Evolutionary conservation across 306 rosid species (phyloP).

Genomic region (Quercus rubra): DNA sequence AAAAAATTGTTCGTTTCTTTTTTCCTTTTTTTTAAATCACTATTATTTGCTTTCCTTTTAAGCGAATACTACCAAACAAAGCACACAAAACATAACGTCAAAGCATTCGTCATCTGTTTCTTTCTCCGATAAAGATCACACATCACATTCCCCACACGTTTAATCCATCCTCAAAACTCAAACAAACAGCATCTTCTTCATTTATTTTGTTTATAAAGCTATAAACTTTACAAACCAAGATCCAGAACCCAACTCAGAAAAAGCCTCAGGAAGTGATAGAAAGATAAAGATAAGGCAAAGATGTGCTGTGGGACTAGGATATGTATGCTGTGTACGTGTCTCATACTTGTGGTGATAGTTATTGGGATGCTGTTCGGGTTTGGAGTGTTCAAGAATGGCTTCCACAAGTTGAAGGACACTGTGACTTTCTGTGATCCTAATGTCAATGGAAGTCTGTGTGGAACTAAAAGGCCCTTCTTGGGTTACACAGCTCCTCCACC

Average conservation of each 20-base stretch:
- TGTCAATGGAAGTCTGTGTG: constrained; percentile 30
- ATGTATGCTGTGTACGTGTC: constrained; percentile 72
- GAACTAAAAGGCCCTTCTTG: constrained; percentile 40
- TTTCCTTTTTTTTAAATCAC: too few relatives aligned
- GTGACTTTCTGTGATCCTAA: constrained; percentile 40
- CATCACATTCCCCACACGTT: not conserved
- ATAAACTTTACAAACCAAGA: not conserved
- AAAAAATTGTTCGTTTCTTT: too few relatives aligned
- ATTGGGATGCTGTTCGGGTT: constrained; percentile 68
- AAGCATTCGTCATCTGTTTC: too few relatives aligned
- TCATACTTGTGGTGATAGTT: constrained; percentile 44
- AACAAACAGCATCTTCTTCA: not conserved
- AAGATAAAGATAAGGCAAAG: not conserved
- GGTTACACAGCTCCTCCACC: constrained; percentile 42
- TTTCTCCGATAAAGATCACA: not conserved
- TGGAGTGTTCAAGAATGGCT: constrained; percentile 78
- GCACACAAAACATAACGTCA: too few relatives aligned
- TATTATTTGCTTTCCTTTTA: too few relatives aligned
- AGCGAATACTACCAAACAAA: too few relatives aligned
- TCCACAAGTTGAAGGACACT: constrained; percentile 60
- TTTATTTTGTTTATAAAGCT: too few relatives aligned
- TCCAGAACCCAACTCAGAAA: constrained; percentile 3
- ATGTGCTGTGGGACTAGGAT: constrained; percentile 56
- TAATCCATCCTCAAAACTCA: not conserved
- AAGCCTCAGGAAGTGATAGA: not conserved